These are phyloP conservation scores for Penicillium sp. DNA, from an alignment of 2,329 filamentous ascomycete genomes.

Conservation along the genomic window DNA sequence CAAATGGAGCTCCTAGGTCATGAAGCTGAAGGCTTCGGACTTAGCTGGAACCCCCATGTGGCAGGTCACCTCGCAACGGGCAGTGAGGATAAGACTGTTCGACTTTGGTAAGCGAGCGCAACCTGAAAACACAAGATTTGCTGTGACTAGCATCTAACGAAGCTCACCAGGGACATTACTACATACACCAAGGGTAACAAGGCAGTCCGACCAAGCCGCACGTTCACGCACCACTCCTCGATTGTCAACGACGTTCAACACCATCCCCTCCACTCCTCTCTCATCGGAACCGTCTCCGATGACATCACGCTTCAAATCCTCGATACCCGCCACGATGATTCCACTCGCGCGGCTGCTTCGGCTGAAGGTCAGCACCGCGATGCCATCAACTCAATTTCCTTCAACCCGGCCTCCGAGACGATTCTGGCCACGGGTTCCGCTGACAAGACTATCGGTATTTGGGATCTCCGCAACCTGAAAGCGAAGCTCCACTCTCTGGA, in stretches of 20 bases:
- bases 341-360: conserved; percentile 66
- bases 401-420: conserved; percentile 88
- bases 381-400: conserved; percentile 93
- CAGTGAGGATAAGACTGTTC: conserved; percentile 87
- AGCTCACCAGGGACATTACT: conserved; percentile 68
- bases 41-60: conserved; percentile 86
- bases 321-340: conserved; percentile 71
- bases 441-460: conserved; percentile 91
- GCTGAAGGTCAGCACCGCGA: conserved; percentile 77
- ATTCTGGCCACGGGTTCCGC: conserved; percentile 90
- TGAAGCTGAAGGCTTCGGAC: conserved; percentile 82
- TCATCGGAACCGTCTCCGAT: conserved; percentile 92
- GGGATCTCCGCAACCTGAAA: conserved; percentile 90
- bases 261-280: conserved; percentile 78
- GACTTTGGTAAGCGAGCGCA: conserved; percentile 69
- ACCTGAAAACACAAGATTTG: neutral
- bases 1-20: conserved; percentile 86
- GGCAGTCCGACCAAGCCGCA: conserved; percentile 67
- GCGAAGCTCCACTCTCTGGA: conserved; percentile 87
- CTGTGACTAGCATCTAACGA: neutral
- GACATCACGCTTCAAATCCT: conserved; percentile 91
- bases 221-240: conserved; percentile 83
- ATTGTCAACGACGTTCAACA: conserved; percentile 98
- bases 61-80: conserved; percentile 83
- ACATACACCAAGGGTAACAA: conserved; percentile 69